Base-by-base conservation (phyloP, 805 yeast genomes). In the Jamesozyma lodderae region DNA sequence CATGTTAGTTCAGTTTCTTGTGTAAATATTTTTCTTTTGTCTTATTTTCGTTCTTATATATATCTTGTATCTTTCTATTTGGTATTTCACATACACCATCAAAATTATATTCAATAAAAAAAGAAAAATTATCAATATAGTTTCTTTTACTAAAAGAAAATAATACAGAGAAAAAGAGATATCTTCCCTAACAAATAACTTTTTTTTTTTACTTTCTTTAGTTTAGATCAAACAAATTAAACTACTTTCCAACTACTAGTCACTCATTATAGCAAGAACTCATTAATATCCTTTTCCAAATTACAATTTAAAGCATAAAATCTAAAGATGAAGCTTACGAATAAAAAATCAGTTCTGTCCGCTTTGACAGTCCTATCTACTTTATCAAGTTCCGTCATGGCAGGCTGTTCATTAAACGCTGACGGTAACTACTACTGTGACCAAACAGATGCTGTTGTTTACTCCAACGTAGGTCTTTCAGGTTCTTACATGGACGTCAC, bases 381-480 rank as follows among this genome's bases (percentile, higher is more conserved):
- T 24, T 29, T 43, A 30, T 31, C 36, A 11, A 24, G 37, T 25
- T 30, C 49, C 18, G 43, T 50, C 20, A 46, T 53, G 24, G 69
- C 69, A 29, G 64, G 66, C 33, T 75, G 81, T 55, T 48, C 64
- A 32, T 57, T 62, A 30, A 44, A 43, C 45, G 23, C 39, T 44
- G 72, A 64, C 47, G 95, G 96, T 50, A 85, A 85, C 70, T 81
- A 79, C 71, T 88, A 81, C 75, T 87, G 96, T 68, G 64, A 73
- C 47, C 63, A 75, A 46, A 83, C 83, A 37, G 53, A 64, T 44
- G 88, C 84, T 45, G 70, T 84, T 43, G 66, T 69, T 42, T 85
- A 82, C 69, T 47, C 68, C 33, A 77, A 77, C 49, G 73, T 92
- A 41, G 97, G 97, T 25, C 85, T 71, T 62, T 73, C 92, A 17